phyloP scores from a whole-genome alignment of 768 basidiomycete genomes.

The Suillus occidentalis region DNA sequence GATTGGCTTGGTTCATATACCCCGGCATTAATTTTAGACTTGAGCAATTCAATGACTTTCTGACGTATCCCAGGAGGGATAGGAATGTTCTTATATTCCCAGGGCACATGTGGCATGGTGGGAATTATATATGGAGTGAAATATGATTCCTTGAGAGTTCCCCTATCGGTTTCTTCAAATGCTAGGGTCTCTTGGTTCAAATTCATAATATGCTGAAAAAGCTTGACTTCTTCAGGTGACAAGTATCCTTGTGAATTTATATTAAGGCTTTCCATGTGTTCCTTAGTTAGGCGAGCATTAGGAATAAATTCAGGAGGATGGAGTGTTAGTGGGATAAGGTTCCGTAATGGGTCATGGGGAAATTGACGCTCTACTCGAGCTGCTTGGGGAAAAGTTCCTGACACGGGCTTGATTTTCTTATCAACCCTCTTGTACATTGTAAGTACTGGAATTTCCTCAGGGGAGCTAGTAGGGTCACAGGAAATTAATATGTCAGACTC shows the following conservation, averaged over 20 bases:
- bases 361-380: neutral
- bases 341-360: neutral
- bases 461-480: neutral
- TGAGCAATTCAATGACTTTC: no score
- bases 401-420: no score
- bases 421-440: no score
- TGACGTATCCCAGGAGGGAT: constrained; percentile 29
- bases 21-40: constrained; percentile 37
- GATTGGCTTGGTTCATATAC: constrained; percentile 40
- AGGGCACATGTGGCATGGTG: constrained; percentile 34
- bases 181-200: constrained; percentile 35
- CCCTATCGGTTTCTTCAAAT: constrained; percentile 34
- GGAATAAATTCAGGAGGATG: neutral
- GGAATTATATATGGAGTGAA: constrained; percentile 34
- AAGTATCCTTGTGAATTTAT: neutral
- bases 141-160: constrained; percentile 21
- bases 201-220: constrained; percentile 26
- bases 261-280: neutral
- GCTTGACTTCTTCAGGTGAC: neutral
- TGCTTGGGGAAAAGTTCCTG: neutral
- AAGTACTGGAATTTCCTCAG: no score
- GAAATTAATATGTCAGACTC: neutral
- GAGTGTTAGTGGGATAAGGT: neutral
- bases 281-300: neutral
- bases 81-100: constrained; percentile 28